phyloP scores from a whole-genome alignment of 2,329 filamentous ascomycete genomes.

The Aureobasidium lini region DNA sequence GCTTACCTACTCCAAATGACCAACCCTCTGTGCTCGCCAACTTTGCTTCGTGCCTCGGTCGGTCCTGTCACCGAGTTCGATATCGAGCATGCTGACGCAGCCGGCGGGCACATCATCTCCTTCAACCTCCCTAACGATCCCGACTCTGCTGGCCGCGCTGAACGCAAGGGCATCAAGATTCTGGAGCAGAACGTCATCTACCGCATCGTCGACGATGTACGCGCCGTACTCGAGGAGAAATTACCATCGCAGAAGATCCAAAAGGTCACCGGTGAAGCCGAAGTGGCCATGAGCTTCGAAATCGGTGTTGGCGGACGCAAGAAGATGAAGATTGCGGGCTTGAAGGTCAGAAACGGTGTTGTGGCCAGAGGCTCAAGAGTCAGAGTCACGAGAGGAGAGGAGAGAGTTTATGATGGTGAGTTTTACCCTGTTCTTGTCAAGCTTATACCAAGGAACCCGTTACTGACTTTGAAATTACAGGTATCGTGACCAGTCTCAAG shows the following conservation, averaged over 20 bases:
- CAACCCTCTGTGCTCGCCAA: constrained; percentile 73
- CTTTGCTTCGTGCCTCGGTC: constrained; percentile 68
- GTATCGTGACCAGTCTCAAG: constrained; percentile 72
- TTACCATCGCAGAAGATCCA: constrained; percentile 60
- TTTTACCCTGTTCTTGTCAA: constrained; percentile 19
- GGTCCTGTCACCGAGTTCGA: constrained; percentile 80
- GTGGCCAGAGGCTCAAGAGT: constrained; percentile 59
- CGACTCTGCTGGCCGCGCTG: constrained; percentile 60
- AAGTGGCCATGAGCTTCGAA: constrained; percentile 73
- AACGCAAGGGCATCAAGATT: constrained; percentile 64
- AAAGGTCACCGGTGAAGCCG: constrained; percentile 78
- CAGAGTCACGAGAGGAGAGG: constrained; percentile 60
- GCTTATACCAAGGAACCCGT: constrained; percentile 9
- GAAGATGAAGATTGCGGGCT: constrained; percentile 74
- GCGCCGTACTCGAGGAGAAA: constrained; percentile 58
- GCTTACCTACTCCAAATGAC: constrained; percentile 71
- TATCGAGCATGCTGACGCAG: constrained; percentile 74
- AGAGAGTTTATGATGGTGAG: constrained; percentile 76
- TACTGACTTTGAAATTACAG: constrained; percentile 39
- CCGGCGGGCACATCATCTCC: constrained; percentile 69
- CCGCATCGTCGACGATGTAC: constrained; percentile 66
- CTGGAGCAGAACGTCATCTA: constrained; percentile 85
- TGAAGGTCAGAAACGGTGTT: constrained; percentile 73
- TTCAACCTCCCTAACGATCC: constrained; percentile 72
- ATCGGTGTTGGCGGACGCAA: constrained; percentile 69